Evolutionary conservation across 495 filamentous ascomycete species (phyloP).

Genomic region (Daldinia concentrica): DNA sequence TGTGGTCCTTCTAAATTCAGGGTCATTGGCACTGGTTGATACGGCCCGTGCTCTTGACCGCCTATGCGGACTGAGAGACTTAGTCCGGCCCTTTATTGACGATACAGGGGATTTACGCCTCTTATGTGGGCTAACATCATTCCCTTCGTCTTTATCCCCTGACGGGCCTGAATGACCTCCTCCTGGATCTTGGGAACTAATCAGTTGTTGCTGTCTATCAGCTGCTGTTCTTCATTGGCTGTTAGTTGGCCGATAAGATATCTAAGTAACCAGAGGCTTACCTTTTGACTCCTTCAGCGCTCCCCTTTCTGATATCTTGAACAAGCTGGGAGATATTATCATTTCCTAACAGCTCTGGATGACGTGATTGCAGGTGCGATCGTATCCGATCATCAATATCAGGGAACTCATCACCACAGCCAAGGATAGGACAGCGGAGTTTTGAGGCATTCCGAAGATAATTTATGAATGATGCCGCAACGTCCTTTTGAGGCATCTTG

Average conservation of each 20-base stretch:
- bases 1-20: conserved; percentile 46
- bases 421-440: conserved; percentile 24
- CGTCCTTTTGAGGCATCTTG: conserved; percentile 41
- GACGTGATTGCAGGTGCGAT: conserved; percentile 28
- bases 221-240: conserved; percentile 3
- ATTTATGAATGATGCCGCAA: conserved; percentile 35
- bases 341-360: conserved; percentile 28
- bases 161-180: conserved; percentile 14
- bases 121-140: conserved; percentile 30
- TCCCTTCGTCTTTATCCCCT: conserved; percentile 7
- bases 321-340: conserved; percentile 33
- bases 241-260: conserved; percentile 15
- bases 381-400: conserved; percentile 39
- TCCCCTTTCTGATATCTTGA: conserved; percentile 33
- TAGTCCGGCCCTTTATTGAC: conserved; percentile 18
- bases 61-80: conserved; percentile 35
- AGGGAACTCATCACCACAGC: conserved; percentile 29
- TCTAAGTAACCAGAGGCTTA: conserved; percentile 9
- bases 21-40: conserved; percentile 31
- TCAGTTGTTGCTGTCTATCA: conserved; percentile 5
- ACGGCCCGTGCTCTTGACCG: conserved; percentile 40
- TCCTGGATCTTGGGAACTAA: conserved; percentile 19
- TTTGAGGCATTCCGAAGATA: conserved; percentile 38
- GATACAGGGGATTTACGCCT: conserved; percentile 39
- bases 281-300: conserved; percentile 19